Conservation (phyloP, 345 rosid species). For the Eucalyptus pumila region DNA sequence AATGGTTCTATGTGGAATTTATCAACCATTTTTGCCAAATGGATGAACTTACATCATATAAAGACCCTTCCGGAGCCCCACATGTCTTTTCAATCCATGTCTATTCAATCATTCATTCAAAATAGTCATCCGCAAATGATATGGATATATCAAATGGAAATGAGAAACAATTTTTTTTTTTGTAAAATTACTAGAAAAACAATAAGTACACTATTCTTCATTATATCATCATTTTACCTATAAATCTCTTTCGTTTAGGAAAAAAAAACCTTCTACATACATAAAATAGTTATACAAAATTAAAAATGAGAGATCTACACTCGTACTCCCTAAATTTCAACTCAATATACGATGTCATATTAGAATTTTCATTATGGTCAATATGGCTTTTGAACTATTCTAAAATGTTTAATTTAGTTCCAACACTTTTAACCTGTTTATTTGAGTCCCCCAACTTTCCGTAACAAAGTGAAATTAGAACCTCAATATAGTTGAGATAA, state of each 20-base stretch:
- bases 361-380: neutral
- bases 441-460: fast-evolving
- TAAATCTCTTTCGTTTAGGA: neutral
- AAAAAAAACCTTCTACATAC: neutral
- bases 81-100: neutral
- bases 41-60: neutral
- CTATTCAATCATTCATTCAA: neutral
- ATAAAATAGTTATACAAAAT: neutral
- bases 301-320: neutral
- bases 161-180: neutral
- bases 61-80: neutral
- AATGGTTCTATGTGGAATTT: neutral
- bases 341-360: fast-evolving
- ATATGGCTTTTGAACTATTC: neutral
- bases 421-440: neutral
- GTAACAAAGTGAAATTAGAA: neutral
- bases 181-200: neutral
- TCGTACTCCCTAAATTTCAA: fast-evolving
- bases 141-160: neutral
- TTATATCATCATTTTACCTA: neutral
- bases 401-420: neutral
- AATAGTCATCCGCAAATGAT: neutral
- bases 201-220: neutral
- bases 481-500: neutral
- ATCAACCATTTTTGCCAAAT: neutral